Evolutionary conservation across 2,329 filamentous ascomycete genomes (phyloP), one percentile per base, ranked within the genome.

Genomic region (Arthroderma sp.): DNA sequence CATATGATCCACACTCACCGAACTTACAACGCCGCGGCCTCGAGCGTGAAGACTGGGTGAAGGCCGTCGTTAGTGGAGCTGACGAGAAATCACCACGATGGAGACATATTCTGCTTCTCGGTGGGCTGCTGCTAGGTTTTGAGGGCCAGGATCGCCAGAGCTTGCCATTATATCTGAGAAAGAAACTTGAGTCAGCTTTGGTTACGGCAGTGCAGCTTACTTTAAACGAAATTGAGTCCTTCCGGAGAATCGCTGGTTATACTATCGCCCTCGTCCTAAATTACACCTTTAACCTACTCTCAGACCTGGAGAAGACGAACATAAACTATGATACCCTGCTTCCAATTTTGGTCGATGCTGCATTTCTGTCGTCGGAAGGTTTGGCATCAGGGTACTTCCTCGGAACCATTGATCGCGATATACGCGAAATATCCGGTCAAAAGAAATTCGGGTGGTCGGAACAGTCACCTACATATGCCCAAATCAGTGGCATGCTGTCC

Each of bases 41-140:
- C 4, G 61, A 69, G 4, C 62, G 70, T 10, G 70, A 75, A 39
- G 72, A 73, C 40, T 80, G 77, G 78, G 64, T 74, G 27, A 71
- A 69, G 50, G 75, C 77, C 1, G 66, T 78, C 2, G 69, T 76
- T 2, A 69, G 68, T 36, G 77, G 77, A 6, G 77, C 77, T 10
- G 74, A 80, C 55, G 77, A 75, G 38, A 72, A 69, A 53, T 80
- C 69, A 62, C 74, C 71, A 11, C 70, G 85, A 56, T 94, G 86
- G 86, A 81, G 86, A 61, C 87, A 94, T 61, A 64, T 87, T 29
- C 69, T 94, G n/a, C 74, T 88, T 4, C 73, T 94, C 6, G 80
- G 80, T 0, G 88, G 86, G 3, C 68, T 94, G 22, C 64, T 94
- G 47, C 74, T 89, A 58, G 86, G 85, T 6, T 81, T 88, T 57